Evolutionary conservation across 768 basidiomycete species (phyloP).

Genomic region (Cystofilobasidium capitatum): DNA sequence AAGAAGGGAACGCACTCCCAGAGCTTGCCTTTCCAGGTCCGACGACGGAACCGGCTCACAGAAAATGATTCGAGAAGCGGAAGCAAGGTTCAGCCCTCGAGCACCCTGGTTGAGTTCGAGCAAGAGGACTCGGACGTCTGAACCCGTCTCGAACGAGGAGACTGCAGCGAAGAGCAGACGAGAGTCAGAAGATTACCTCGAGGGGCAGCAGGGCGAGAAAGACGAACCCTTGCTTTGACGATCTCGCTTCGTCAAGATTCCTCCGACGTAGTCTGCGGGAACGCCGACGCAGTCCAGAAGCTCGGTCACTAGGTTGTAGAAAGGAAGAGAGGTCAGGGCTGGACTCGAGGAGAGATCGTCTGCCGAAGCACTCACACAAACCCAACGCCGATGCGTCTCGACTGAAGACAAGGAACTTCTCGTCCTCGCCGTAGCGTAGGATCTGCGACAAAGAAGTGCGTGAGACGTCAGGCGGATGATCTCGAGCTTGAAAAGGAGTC

Average conservation of each 20-base stretch:
- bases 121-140: background rate
- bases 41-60: background rate
- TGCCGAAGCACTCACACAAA: background rate
- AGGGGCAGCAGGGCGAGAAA: background rate
- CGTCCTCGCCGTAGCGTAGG: background rate
- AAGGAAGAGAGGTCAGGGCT: background rate
- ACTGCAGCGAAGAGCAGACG: background rate
- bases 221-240: background rate
- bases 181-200: background rate
- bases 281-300: background rate
- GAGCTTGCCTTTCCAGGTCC: background rate
- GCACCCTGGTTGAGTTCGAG: background rate
- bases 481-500: background rate
- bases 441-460: background rate
- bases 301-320: background rate
- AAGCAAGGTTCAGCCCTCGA: background rate
- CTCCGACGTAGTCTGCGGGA: background rate
- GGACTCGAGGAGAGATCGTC: background rate
- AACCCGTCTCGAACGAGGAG: background rate
- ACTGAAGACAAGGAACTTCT: conserved; percentile 3
- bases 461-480: background rate
- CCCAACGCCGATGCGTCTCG: background rate
- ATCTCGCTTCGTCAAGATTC: background rate
- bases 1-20: background rate
- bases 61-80: background rate